A percentile compares a stretch with the other conserved stretches of the same genome.
phyloP scores from a whole-genome alignment of 2,329 filamentous ascomycete species.

The Botrytis deweyae region DNA sequence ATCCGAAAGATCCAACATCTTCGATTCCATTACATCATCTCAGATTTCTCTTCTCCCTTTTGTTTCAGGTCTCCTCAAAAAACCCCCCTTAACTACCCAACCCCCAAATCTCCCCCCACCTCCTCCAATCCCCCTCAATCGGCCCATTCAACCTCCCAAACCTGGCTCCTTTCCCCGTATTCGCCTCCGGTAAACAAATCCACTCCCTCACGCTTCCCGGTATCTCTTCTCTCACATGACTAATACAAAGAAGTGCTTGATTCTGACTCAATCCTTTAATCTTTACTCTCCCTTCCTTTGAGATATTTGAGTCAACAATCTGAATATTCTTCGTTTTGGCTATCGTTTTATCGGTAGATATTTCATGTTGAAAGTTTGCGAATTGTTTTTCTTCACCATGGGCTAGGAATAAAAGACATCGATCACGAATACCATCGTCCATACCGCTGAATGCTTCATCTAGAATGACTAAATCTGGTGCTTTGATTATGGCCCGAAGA shows the following conservation, averaged over 20 bases:
- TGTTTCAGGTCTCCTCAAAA: background rate
- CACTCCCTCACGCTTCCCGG: slow-evolving; percentile 80
- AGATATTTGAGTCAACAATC: slow-evolving; percentile 49
- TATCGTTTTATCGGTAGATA: background rate
- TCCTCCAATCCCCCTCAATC: slow-evolving; percentile 53
- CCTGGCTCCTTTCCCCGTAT: slow-evolving; percentile 58
- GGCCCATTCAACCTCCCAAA: slow-evolving; percentile 65
- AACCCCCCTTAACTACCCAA: background rate
- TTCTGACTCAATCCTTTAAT: slow-evolving; percentile 63
- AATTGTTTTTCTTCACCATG: slow-evolving; percentile 55
- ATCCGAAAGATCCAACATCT: background rate
- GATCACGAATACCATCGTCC: slow-evolving; percentile 77
- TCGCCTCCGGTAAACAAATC: slow-evolving; percentile 79
- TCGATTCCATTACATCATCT: background rate
- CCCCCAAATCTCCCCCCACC: slow-evolving; percentile 66
- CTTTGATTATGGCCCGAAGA: slow-evolving; percentile 76
- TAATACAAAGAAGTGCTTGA: slow-evolving; percentile 89
- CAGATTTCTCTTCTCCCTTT: background rate
- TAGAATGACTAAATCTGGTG: slow-evolving; percentile 76
- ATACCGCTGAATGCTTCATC: slow-evolving; percentile 89
- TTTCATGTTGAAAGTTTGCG: background rate
- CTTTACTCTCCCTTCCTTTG: slow-evolving; percentile 47
- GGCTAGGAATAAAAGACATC: slow-evolving; percentile 79
- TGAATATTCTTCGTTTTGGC: background rate
- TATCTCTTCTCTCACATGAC: slow-evolving; percentile 87